Evolutionary conservation across 1,284 basidiomycete species (phyloP), one percentile per base, ranked within the genome.

Genomic region (Tilletiopsis washingtonensis): DNA sequence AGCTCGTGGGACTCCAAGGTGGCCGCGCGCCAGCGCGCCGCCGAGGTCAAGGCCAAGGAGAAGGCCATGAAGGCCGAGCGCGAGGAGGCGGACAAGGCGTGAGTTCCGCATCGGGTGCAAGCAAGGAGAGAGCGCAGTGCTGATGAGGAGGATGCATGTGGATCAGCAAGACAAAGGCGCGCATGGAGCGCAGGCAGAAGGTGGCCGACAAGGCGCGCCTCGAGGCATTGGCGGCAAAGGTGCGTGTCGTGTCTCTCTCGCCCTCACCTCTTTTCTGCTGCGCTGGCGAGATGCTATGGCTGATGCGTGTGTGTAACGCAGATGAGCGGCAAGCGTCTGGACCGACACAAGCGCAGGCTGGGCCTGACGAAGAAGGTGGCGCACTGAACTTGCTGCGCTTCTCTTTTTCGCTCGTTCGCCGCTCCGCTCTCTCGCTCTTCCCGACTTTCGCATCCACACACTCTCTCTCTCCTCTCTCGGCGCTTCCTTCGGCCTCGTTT

Each of bases 301-400:
- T n/a, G n/a, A n/a, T n/a, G n/a, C n/a, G n/a, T n/a, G n/a, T n/a
- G n/a, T n/a, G n/a, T n/a, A n/a, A n/a, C n/a, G n/a, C 34, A 64
- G 62, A 64, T 64, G 62, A 64, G 62, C 53, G 56, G 54, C 36
- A 64, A 64, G 47, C 49, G 47, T 44, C 56, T 64, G 2, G 54
- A 53, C 15, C 55, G 62, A 24, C 61, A 61, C 51, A 54, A 59
- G 54, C 49, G 59, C 5, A 48, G 59, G 47, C 39, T 64, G 40
- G 61, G 61, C 5, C 56, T 63, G 46, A 63, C 54, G 50, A 63
- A 63, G 40, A 63, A 63, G 48, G 61, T 63, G 2, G 51, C 61
- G 21, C 61, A 63, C 47, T 44, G 19, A 24, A 24, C 15, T n/a
- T 12, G 17, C 25, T 36, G 12, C 21, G n/a, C n/a, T n/a, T n/a